Conservation (phyloP, 2,329 filamentous ascomycete genomes). For the Botryotinia convoluta region DNA sequence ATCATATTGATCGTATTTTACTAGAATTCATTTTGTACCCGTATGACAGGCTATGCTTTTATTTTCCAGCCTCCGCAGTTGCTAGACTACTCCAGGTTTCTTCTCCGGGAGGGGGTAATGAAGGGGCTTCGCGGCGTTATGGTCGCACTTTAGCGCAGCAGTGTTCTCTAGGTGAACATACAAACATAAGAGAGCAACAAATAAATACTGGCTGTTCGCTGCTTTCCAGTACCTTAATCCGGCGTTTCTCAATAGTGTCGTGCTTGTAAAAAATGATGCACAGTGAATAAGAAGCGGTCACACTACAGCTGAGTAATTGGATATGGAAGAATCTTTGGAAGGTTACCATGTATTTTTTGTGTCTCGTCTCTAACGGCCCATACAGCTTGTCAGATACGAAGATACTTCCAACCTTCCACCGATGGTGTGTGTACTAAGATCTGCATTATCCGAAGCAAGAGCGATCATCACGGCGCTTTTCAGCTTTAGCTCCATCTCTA, state of each 20-base stretch:
- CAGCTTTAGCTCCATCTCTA: conserved; percentile 30
- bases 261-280: conserved; percentile 1
- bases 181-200: background rate
- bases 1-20: background rate
- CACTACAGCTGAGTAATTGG: conserved; percentile 14
- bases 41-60: background rate
- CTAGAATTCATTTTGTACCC: background rate
- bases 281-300: conserved; percentile 7
- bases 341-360: conserved; percentile 23
- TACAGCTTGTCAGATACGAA: conserved; percentile 32
- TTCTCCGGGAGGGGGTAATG: conserved; percentile 19
- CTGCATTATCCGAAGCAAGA: conserved; percentile 36
- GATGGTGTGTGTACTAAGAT: conserved; percentile 23
- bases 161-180: background rate
- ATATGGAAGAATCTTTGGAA: conserved; percentile 15
- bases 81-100: conserved; percentile 20
- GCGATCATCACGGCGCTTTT: conserved; percentile 36
- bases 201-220: background rate
- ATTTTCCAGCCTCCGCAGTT: conserved; percentile 7
- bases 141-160: conserved; percentile 11
- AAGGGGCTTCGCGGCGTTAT: conserved; percentile 21
- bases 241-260: background rate
- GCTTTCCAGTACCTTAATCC: background rate
- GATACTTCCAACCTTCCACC: conserved; percentile 19
- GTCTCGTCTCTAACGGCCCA: background rate